Conservation (phyloP, 352 stramenopile species). For the Aphanomyces astaci region DNA sequence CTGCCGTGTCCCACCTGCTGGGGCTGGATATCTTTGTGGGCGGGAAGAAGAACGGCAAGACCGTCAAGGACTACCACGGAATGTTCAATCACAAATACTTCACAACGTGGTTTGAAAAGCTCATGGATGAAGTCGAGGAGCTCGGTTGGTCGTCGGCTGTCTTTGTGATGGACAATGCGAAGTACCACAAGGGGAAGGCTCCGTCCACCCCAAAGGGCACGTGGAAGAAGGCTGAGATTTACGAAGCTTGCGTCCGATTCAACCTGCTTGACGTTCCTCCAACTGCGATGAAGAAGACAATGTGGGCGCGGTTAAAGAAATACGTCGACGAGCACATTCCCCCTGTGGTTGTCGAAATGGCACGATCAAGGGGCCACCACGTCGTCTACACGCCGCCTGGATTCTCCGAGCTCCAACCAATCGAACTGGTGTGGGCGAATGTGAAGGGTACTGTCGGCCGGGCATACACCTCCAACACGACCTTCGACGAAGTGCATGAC, state of each 20-base stretch:
- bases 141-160: not conserved
- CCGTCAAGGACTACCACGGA: not conserved
- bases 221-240: not conserved
- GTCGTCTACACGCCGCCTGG: not conserved
- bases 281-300: not conserved
- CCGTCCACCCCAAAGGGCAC: not conserved
- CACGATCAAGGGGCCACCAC: not conserved
- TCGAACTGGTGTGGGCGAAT: not conserved
- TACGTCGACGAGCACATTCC: not conserved
- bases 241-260: not conserved
- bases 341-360: not conserved
- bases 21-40: not conserved
- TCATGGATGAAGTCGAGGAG: not conserved
- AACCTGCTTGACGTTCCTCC: not conserved
- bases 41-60: not conserved
- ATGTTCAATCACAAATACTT: slow-evolving; percentile 4
- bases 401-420: not conserved
- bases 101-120: not conserved
- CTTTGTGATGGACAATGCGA: not conserved
- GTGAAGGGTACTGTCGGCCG: not conserved
- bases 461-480: not conserved
- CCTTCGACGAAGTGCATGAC: not conserved
- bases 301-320: not conserved
- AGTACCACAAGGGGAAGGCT: not conserved
- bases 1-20: not conserved